phyloP scores from a whole-genome alignment of 2,329 filamentous ascomycete species.

The Colletotrichum sp. region DNA sequence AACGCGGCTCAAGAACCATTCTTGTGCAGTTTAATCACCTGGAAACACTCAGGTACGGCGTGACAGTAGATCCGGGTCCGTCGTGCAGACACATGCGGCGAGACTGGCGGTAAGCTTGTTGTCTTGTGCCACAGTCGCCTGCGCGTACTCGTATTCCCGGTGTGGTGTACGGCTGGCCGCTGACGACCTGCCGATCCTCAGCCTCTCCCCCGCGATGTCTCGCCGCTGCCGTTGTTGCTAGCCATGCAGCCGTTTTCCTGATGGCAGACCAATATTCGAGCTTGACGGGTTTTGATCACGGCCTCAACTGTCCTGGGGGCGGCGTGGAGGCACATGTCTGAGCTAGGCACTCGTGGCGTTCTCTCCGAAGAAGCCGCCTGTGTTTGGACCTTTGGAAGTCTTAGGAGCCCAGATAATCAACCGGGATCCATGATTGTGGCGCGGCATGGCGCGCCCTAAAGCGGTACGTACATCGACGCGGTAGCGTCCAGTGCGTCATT shows the following conservation, averaged over 20 bases:
- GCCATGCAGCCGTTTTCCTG: neutral
- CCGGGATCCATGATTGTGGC: slow-evolving; percentile 12
- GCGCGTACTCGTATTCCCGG: slow-evolving; percentile 12
- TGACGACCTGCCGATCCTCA: neutral
- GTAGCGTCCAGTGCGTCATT: slow-evolving; percentile 15
- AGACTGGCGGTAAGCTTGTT: neutral
- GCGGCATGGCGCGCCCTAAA: neutral
- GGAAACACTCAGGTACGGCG: neutral
- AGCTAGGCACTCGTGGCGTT: neutral
- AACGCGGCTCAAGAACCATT: neutral
- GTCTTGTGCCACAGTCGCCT: neutral
- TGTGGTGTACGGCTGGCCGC: neutral
- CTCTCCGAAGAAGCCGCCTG: slow-evolving; percentile 8
- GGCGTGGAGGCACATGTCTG: neutral
- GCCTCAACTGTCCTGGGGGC: neutral
- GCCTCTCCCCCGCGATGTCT: neutral
- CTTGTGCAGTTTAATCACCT: neutral
- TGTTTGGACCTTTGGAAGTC: neutral
- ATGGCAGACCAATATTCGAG: neutral
- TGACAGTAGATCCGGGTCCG: neutral
- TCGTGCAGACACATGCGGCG: neutral
- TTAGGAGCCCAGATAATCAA: neutral
- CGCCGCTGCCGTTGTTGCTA: neutral
- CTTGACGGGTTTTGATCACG: neutral
- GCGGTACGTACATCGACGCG: neutral